These are phyloP conservation scores for Omphalotus guepiniiformis DNA, from an alignment of 768 basidiomycete genomes.

Conservation along the genomic window DNA sequence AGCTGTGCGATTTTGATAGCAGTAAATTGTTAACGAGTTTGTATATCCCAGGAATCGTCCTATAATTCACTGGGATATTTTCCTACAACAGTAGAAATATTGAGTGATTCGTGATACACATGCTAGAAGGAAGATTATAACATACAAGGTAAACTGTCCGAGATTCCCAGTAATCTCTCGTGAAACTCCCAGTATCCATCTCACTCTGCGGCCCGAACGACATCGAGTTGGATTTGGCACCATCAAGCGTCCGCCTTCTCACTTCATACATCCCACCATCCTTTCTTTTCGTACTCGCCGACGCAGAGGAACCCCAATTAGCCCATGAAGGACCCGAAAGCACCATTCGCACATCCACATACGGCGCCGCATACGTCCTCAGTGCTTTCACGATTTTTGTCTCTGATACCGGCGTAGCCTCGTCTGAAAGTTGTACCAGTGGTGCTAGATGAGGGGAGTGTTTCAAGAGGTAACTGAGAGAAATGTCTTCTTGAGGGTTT, in stretches of 20 bases:
- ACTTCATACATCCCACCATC: conserved; percentile 61
- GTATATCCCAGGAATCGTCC: conserved; percentile 45
- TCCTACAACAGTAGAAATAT: conserved; percentile 42
- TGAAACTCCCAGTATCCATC: conserved; percentile 10
- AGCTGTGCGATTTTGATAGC: conserved; percentile 4
- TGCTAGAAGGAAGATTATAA: conserved; percentile 7
- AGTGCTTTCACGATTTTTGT: conserved; percentile 53
- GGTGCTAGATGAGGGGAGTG: conserved; percentile 33
- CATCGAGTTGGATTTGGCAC: conserved; percentile 17
- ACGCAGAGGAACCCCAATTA: conserved; percentile 29
- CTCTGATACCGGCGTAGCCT: conserved; percentile 29
- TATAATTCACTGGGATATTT: conserved; percentile 55
- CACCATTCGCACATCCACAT: conserved; percentile 60
- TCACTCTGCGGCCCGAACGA: conserved; percentile 13
- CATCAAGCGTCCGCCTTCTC: conserved; percentile 45
- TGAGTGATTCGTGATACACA: neutral
- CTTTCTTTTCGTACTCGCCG: conserved; percentile 20
- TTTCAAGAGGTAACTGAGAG: conserved; percentile 49
- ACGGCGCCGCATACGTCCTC: conserved; percentile 40
- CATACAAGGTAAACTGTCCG: conserved; percentile 67
- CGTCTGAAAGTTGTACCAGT: conserved; percentile 2
- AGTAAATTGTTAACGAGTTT: conserved; percentile 40
- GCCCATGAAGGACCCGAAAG: conserved; percentile 40
- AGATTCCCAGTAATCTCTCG: conserved; percentile 54
- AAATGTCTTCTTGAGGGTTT: conserved; percentile 42